phyloP scores from a whole-genome alignment of 345 rosid species.

The Boechera retrofracta region DNA sequence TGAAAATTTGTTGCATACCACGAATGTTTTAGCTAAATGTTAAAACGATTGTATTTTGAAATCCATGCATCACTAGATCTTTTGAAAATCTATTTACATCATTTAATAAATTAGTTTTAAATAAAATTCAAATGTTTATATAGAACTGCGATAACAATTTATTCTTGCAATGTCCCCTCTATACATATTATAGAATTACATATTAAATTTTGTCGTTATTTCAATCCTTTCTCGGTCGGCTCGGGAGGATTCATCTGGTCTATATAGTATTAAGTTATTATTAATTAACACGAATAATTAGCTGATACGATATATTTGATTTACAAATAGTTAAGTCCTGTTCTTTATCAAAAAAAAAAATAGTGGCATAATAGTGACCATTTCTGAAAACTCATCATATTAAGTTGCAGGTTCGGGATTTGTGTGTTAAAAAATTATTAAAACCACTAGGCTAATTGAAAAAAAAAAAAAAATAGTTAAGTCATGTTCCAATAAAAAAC shows the following conservation, averaged over 20 bases:
- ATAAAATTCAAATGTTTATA: not conserved
- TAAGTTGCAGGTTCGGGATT: too few species aligned
- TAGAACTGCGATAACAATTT: not conserved
- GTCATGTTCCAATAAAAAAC: conserved; percentile 11
- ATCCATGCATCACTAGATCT: not conserved
- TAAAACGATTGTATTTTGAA: too few species aligned
- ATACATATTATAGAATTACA: not conserved
- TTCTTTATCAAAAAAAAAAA: not conserved
- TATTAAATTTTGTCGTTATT: not conserved
- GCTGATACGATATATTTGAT: conserved; percentile 5
- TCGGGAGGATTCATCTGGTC: conserved; percentile 36
- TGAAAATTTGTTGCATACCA: too few species aligned
- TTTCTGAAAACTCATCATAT: too few species aligned
- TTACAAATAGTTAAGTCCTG: not conserved
- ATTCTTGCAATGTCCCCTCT: not conserved
- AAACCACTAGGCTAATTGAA: too few species aligned
- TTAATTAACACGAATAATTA: not conserved
- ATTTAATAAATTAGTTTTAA: not conserved
- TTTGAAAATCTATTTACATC: not conserved
- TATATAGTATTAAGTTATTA: conserved; percentile 21
- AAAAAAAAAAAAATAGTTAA: not conserved
- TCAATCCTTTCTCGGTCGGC: conserved; percentile 22
- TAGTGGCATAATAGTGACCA: too few species aligned
- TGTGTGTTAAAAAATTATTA: too few species aligned
- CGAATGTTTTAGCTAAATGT: too few species aligned